Base-by-base conservation (phyloP, 371 early-diverging fungal species). In the Syncephalastrum racemosum region DNA sequence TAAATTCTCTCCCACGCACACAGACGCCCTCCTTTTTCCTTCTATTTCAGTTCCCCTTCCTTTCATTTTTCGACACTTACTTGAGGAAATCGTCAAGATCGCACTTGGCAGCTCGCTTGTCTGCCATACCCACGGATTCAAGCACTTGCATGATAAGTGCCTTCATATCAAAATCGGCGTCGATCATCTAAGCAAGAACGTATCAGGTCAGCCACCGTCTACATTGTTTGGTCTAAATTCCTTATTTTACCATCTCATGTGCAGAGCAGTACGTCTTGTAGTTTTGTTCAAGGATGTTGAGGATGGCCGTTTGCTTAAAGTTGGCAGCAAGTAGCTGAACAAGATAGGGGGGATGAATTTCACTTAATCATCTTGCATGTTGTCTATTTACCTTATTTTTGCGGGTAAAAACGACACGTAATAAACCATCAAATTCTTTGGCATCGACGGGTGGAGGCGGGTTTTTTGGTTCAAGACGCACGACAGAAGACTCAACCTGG, bases 401-500 rank as follows among this genome's bases (percentile, higher is more conserved):
- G 68, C 99, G 81, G 13, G 85, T 84, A 72, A 99, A 99, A 46
- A 93, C 69, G 53, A 99, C 91, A 58, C 98, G 92, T 67, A 99
- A 73, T 62, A 99, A 66, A 47, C 97, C 98, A 77, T 99, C 99
- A 88, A 97, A 99, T 70, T 99, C 99, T 59, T 93, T 87, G 55
- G 98, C 90, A 68, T 96, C 87, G 16, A 99, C 87, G 0, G 94
- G 90, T 19, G 99, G 98, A 25, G 93, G 94, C 18, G 99, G 96
- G 58, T 93, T 88, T 41, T 84, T 80, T 4, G 98, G 99, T 71
- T 97, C 98, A 51, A 99, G 85, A 57, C 92, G 85, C 14, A 99
- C 96, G 8, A 99, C 98, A 59, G 88, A 88, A 46, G 97, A 94
- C 68, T 99, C 99, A 27, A 99, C 99, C 62, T 98, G 89, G 27